A percentile compares a stretch with the other conserved stretches of the same genome.
Evolutionary conservation across 2,329 filamentous ascomycete genomes (phyloP).

Genomic region (Beauveria varroae): DNA sequence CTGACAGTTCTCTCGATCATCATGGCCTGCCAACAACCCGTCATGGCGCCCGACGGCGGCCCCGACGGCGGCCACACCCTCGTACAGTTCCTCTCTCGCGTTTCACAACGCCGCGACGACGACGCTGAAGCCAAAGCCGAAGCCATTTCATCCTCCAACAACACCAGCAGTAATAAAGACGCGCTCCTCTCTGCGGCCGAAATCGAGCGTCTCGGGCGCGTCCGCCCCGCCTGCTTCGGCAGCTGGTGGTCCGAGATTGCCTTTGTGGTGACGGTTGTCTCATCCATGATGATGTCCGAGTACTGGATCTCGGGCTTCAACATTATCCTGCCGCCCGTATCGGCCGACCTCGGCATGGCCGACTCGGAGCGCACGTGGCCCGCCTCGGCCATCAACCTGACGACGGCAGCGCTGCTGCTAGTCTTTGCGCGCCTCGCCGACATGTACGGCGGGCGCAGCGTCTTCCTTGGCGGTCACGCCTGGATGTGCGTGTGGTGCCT

Average conservation of each 20-base stretch:
- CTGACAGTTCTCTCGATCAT: background rate
- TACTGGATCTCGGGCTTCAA: constrained; percentile 73
- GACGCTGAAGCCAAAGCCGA: background rate
- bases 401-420: constrained; percentile 51
- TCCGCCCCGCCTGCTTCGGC: constrained; percentile 50
- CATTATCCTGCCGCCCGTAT: constrained; percentile 62
- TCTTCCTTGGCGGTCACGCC: constrained; percentile 51
- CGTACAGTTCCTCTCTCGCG: background rate
- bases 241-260: constrained; percentile 48
- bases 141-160: background rate
- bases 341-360: constrained; percentile 56
- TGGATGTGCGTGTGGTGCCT: constrained; percentile 66
- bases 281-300: constrained; percentile 60
- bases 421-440: constrained; percentile 55
- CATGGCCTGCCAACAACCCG: constrained; percentile 9
- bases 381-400: constrained; percentile 53
- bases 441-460: constrained; percentile 52
- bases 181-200: constrained; percentile 22
- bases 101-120: background rate
- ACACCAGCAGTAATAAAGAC: background rate
- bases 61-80: background rate
- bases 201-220: constrained; percentile 54
- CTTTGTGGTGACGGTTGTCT: constrained; percentile 55
- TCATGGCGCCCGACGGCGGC: constrained; percentile 7
- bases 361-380: constrained; percentile 55